Percentiles rank a stretch among this genome's conserved stretches.
Conservation (phyloP, 1,284 basidiomycete genomes). For the Pseudozyma sp. region DNA sequence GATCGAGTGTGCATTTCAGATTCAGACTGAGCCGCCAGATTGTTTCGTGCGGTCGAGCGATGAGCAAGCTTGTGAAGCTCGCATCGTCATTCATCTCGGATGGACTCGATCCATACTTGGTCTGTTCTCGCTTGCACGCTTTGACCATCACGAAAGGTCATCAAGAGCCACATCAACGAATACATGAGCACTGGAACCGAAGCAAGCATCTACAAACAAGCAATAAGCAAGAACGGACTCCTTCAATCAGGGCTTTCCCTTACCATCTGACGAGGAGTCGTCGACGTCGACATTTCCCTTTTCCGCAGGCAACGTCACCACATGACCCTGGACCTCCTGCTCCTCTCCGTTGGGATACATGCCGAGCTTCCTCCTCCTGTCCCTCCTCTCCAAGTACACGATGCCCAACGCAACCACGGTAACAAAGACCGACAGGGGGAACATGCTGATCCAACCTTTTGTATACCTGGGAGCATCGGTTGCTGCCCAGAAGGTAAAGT, state of each 20-base stretch:
- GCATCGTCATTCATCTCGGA: no score
- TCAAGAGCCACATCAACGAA: no score
- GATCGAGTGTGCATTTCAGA: no score
- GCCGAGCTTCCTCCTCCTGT: constrained; percentile 13
- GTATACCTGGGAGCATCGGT: constrained; percentile 54
- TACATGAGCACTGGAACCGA: neutral
- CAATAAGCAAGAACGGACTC: neutral
- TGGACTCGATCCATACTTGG: no score
- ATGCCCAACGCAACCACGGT: constrained; percentile 36
- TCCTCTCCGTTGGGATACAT: constrained; percentile 7
- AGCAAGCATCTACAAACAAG: neutral
- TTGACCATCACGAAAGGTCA: no score
- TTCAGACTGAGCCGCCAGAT: no score
- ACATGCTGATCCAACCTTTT: constrained; percentile 59
- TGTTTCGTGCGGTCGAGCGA: no score
- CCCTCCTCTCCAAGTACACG: constrained; percentile 37
- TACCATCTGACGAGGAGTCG: constrained; percentile 4
- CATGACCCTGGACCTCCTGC: neutral
- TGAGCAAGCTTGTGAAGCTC: no score
- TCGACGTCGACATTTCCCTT: constrained; percentile 1
- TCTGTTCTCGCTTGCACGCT: no score
- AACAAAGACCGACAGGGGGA: constrained; percentile 36
- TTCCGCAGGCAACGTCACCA: constrained; percentile 10
- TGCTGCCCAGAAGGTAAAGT: constrained; percentile 56
- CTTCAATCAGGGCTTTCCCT: constrained; percentile 16